Evolutionary conservation across 495 filamentous ascomycete genomes (phyloP).

Genomic region (Elasticomyces elasticus): DNA sequence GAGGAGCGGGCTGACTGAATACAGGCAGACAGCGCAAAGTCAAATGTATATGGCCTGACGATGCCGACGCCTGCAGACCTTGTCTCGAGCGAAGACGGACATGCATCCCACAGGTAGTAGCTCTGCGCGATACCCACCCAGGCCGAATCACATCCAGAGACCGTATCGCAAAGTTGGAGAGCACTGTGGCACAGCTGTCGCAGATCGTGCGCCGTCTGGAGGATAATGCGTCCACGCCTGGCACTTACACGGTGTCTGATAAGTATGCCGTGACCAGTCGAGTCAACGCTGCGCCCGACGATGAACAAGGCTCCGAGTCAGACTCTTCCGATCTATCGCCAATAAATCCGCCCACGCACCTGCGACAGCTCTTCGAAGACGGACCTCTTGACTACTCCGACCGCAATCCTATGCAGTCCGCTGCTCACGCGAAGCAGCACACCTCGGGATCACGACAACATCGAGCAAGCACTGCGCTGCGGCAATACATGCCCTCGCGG

Average conservation of each 20-base stretch:
- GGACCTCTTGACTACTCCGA: neutral
- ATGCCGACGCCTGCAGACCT: neutral
- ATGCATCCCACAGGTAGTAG: neutral
- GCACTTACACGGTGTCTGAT: neutral
- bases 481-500: neutral
- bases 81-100: neutral
- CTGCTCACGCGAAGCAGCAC: neutral
- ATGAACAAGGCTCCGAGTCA: neutral
- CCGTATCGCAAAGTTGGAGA: neutral
- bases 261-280: neutral
- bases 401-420: neutral
- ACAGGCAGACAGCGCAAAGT: slow-evolving; percentile 2
- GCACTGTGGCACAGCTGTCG: neutral
- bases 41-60: slow-evolving; percentile 1
- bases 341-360: neutral
- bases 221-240: too few species aligned
- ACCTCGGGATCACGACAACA: neutral
- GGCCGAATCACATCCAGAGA: neutral
- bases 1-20: neutral
- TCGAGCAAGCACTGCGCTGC: neutral
- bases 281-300: neutral
- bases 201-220: neutral
- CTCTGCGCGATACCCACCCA: neutral
- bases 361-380: slow-evolving; percentile 1
- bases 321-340: neutral